phyloP scores from a whole-genome alignment of 129 eudicot species.

The Heracleum sosnowskyi region DNA sequence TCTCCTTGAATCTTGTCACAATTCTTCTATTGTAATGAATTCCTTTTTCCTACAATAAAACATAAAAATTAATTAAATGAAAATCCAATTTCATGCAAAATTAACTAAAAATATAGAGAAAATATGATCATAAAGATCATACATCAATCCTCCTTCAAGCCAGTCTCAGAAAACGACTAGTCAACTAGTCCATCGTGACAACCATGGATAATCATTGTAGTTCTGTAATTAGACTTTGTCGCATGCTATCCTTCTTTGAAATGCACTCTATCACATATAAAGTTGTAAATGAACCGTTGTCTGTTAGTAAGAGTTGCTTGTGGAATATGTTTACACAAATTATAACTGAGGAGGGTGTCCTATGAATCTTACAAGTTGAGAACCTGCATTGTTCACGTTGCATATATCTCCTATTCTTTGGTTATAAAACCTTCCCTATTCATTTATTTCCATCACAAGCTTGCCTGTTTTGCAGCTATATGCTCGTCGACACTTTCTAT shows the following conservation, averaged over 20 bases:
- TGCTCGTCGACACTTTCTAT: slow-evolving; percentile 90
- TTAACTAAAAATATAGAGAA: too few relatives aligned
- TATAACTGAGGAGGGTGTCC: neutral
- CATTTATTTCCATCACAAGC: neutral
- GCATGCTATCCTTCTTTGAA: neutral
- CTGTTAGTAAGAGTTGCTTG: neutral
- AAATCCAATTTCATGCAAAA: too few relatives aligned
- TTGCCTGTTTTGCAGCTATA: slow-evolving; percentile 47
- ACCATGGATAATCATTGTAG: neutral
- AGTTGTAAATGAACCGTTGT: neutral
- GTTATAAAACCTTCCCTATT: slow-evolving; percentile 3
- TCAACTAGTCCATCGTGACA: neutral
- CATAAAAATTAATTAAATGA: too few relatives aligned
- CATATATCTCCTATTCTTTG: neutral
- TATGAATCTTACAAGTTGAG: neutral
- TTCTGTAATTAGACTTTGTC: neutral
- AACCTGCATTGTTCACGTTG: neutral
- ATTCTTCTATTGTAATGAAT: too few relatives aligned
- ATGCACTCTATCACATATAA: neutral
- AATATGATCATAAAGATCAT: too few relatives aligned
- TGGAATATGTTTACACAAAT: neutral
- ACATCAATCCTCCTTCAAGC: too few relatives aligned
- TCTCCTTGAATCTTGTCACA: too few relatives aligned
- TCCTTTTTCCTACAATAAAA: too few relatives aligned
- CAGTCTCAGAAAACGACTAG: too few relatives aligned